Conservation (phyloP, 2,329 filamentous ascomycete genomes). For the Claviceps sp. region DNA sequence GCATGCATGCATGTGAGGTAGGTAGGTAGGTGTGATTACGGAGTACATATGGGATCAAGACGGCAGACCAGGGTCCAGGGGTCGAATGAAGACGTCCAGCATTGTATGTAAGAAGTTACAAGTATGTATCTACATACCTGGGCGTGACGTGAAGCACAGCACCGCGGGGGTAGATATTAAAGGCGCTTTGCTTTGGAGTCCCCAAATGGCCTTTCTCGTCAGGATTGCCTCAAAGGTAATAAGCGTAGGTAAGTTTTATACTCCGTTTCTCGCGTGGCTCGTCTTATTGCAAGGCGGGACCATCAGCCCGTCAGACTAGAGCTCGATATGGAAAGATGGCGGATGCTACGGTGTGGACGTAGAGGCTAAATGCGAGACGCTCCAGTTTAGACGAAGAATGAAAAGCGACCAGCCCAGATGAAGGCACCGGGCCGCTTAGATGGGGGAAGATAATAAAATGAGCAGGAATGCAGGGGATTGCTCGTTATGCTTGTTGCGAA, state of each 20-base stretch:
- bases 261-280: no score
- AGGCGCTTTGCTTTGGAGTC: no score
- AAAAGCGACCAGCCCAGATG: background rate
- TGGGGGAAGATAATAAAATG: background rate
- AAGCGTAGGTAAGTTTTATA: no score
- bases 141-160: no score
- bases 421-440: background rate
- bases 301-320: background rate
- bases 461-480: background rate
- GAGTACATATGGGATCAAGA: background rate
- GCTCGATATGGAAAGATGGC: background rate
- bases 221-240: no score
- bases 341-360: background rate
- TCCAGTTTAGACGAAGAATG: background rate
- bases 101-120: no score
- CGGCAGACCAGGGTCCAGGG: slow-evolving; percentile 1
- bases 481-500: background rate
- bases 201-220: no score
- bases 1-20: no score
- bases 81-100: background rate
- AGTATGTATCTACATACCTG: no score
- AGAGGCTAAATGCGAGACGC: background rate
- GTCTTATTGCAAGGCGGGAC: no score
- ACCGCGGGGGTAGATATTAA: no score
- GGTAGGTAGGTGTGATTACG: background rate